Evolutionary conservation across 179 eudicot genomes (phyloP).

Genomic region (Heliamphora pulchella): DNA sequence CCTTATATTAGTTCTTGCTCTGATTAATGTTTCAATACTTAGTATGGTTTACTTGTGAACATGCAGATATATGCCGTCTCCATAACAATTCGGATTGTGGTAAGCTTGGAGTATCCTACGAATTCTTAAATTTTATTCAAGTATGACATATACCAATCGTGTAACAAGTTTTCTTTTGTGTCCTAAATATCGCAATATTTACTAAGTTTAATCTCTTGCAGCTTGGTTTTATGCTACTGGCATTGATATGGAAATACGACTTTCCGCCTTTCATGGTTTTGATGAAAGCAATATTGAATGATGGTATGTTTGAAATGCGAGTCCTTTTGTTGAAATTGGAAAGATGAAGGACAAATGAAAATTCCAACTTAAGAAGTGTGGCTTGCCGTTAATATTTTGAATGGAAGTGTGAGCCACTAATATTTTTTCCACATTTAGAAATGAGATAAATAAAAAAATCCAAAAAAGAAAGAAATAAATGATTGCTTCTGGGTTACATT

Average conservation of each 20-base stretch:
- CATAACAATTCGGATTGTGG: slow-evolving; percentile 76
- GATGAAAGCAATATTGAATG: slow-evolving; percentile 68
- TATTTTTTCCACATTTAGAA: neutral
- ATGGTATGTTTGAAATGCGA: slow-evolving; percentile 33
- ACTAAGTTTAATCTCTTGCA: slow-evolving; percentile 20
- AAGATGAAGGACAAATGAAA: neutral
- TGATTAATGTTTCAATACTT: neutral
- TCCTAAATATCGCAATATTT: neutral
- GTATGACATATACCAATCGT: slow-evolving; percentile 4
- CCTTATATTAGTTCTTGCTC: neutral
- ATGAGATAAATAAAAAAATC: neutral
- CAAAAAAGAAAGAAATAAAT: neutral
- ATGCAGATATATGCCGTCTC: slow-evolving; percentile 80
- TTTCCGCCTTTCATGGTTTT: slow-evolving; percentile 89
- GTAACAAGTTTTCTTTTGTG: neutral
- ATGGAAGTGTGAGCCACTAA: neutral
- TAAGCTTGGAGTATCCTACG: slow-evolving; percentile 21
- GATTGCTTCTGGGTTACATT: no score
- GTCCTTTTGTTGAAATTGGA: neutral
- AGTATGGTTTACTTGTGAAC: neutral
- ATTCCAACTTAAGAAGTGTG: neutral
- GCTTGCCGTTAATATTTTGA: no score
- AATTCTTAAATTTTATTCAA: neutral
- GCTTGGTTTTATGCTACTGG: slow-evolving; percentile 66
- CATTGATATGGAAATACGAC: slow-evolving; percentile 78